phyloP scores from a whole-genome alignment of 2,329 filamentous ascomycete species.

The Didymella glomerata region DNA sequence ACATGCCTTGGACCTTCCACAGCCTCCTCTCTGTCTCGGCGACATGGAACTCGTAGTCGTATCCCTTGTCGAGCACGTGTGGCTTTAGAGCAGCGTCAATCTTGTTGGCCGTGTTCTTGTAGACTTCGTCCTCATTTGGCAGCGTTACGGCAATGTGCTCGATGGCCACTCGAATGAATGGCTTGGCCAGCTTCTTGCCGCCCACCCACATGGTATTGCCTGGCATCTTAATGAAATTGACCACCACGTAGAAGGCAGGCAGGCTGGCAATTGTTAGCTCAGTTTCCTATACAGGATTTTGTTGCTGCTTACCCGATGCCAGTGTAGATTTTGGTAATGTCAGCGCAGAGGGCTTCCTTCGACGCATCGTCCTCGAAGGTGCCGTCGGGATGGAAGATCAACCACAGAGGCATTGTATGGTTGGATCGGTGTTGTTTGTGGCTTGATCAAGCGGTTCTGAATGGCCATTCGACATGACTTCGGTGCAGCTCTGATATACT shows the following conservation, averaged over 20 bases:
- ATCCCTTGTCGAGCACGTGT: constrained; percentile 53
- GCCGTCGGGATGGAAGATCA: constrained; percentile 49
- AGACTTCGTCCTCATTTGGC: constrained; percentile 27
- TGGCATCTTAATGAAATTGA: constrained; percentile 48
- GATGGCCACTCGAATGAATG: constrained; percentile 49
- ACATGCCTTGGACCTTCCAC: constrained; percentile 57
- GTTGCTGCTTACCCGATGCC: constrained; percentile 24
- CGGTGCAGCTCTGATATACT: neutral
- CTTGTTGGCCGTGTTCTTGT: constrained; percentile 14
- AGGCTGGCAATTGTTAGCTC: constrained; percentile 28
- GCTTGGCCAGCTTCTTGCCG: constrained; percentile 29
- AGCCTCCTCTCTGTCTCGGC: constrained; percentile 55
- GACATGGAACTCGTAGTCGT: constrained; percentile 56
- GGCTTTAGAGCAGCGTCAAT: constrained; percentile 50
- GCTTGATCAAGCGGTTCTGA: neutral
- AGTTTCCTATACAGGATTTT: neutral
- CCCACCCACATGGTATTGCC: constrained; percentile 40
- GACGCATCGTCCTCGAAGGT: constrained; percentile 44
- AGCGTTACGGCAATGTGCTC: constrained; percentile 42
- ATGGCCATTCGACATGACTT: neutral
- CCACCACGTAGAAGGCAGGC: constrained; percentile 55
- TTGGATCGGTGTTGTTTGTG: neutral
- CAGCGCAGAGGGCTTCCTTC: constrained; percentile 44
- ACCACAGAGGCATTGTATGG: constrained; percentile 53
- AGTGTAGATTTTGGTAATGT: constrained; percentile 53